Percentiles rank a stretch among this genome's conserved stretches.
phyloP scores from a whole-genome alignment of 2,329 filamentous ascomycete species.

The Triangularia verruculosa region DNA sequence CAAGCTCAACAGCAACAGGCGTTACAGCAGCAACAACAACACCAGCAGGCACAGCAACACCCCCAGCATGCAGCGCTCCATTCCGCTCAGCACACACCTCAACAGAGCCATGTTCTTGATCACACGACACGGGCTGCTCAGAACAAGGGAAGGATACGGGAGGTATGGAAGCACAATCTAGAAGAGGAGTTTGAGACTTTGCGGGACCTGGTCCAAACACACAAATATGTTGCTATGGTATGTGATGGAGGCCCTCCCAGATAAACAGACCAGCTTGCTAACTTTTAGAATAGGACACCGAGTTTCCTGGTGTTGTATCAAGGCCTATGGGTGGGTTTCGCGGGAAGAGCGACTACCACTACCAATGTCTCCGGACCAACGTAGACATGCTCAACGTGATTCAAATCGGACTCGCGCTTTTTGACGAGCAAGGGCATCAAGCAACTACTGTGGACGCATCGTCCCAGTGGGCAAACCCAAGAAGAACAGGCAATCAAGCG shows the following conservation, averaged over 20 bases:
- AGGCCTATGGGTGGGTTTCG: slow-evolving; percentile 92
- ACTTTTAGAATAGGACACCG: slow-evolving; percentile 68
- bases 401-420: slow-evolving; percentile 91
- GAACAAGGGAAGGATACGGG: slow-evolving; percentile 78
- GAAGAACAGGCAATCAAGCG: slow-evolving; percentile 41
- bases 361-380: slow-evolving; percentile 94
- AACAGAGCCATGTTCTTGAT: slow-evolving; percentile 41
- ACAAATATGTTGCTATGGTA: slow-evolving; percentile 97
- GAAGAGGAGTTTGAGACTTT: slow-evolving; percentile 86
- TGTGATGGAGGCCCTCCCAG: slow-evolving; percentile 34
- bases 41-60: slow-evolving; percentile 29
- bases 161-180: slow-evolving; percentile 93
- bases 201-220: slow-evolving; percentile 80
- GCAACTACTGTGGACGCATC: slow-evolving; percentile 66
- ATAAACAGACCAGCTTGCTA: slow-evolving; percentile 2
- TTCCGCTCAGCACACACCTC: slow-evolving; percentile 23
- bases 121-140: slow-evolving; percentile 51
- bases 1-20: slow-evolving; percentile 57
- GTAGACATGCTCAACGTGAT: slow-evolving; percentile 98
- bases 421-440: slow-evolving; percentile 84
- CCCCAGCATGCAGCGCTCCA: slow-evolving; percentile 17
- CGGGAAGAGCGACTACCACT: slow-evolving; percentile 96
- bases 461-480: slow-evolving; percentile 41
- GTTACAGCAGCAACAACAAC: slow-evolving; percentile 19
- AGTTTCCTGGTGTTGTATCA: slow-evolving; percentile 96